These are phyloP conservation scores for Yamadazyma oceani DNA, from an alignment of 1,139 yeast species.

Conservation along the genomic window DNA sequence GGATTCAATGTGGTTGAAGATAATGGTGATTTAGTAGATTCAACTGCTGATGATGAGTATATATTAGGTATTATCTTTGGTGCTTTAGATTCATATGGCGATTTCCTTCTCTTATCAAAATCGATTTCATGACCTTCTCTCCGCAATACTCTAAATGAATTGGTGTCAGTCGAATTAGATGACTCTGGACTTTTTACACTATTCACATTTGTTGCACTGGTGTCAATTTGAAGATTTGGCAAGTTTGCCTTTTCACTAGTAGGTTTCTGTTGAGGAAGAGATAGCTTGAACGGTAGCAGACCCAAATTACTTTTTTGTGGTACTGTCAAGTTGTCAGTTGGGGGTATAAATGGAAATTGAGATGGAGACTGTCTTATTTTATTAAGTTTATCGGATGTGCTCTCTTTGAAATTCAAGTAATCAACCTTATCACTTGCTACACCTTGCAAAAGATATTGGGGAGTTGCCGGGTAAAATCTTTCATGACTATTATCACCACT, in stretches of 20 bases:
- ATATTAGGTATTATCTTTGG: slow-evolving; percentile 46
- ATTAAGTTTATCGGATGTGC: slow-evolving; percentile 17
- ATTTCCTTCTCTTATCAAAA: slow-evolving; percentile 75
- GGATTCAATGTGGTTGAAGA: slow-evolving; percentile 39
- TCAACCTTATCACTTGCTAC: slow-evolving; percentile 42
- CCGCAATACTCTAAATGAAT: slow-evolving; percentile 64
- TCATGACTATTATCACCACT: slow-evolving; percentile 41
- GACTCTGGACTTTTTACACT: slow-evolving; percentile 4
- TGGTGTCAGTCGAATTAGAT: slow-evolving; percentile 8
- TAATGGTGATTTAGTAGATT: slow-evolving; percentile 34
- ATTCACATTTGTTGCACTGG: slow-evolving; percentile 11
- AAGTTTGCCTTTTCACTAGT: slow-evolving; percentile 15
- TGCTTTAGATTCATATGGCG: slow-evolving; percentile 60
- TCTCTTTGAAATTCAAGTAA: slow-evolving; percentile 64
- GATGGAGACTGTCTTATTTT: slow-evolving; percentile 14
- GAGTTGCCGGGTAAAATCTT: slow-evolving; percentile 54
- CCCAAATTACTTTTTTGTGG: slow-evolving; percentile 1
- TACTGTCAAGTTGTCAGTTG: slow-evolving; percentile 3
- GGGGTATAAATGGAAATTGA: slow-evolving; percentile 11
- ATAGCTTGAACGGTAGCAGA: slow-evolving; percentile 23
- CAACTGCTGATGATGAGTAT: slow-evolving; percentile 42
- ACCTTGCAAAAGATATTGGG: slow-evolving; percentile 53
- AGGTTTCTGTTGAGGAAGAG: slow-evolving; percentile 21
- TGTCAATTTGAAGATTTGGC: slow-evolving; percentile 33
- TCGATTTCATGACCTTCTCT: slow-evolving; percentile 72